Base-by-base conservation (phyloP, 2,329 filamentous ascomycete species). In the Pseudogymnoascus sp. region DNA sequence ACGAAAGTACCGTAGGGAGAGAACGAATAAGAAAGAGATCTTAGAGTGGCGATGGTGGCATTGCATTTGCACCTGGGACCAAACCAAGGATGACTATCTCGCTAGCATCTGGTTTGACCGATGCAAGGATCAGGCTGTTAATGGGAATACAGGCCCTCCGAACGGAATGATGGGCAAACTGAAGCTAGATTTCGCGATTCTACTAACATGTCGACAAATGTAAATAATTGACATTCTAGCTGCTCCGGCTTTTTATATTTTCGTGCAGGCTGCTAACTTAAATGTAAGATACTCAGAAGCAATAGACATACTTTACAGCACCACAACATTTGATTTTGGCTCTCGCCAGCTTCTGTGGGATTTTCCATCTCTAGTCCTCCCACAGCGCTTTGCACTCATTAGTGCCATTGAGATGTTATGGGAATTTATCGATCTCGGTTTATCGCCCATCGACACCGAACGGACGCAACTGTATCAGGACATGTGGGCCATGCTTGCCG, bases 241-340 rank as follows among this genome's bases (percentile, higher is more conserved):
- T 39, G 11, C 23, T 23, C 19, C 10, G 14, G 6, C 19, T 28
- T 36, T 36, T 16, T 23, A 36, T 7, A 31, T 23, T 19, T 23
- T 36, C 19, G 11, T 21, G 4, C 10, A 36, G 28, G 13, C 51
- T 61, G 36, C 54, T 41, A 43, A 36, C 36, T 45, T 23, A 23
- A 21, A 63, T 6, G 16, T 6, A 41, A 71, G 70, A 37, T 71
- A 71, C 23, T 60, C 65, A 6, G 67, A 70, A 36, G 68, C 69
- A 57, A 65, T 70, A 13, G 16, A 63, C 13, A 61, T 71, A 4
- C 66, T 71, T n/a, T 71, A 71, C 60, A 64, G 62, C 14, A 61
- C 64, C 51, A 71, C 69, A 34, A 68, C 51, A 8, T 71, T 71
- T 54, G 67, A 71, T n/a, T 71, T 71, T 28, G 67, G 69, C 14